phyloP scores from a whole-genome alignment of 1,139 yeast genomes.

The Pichia inconspicua region DNA sequence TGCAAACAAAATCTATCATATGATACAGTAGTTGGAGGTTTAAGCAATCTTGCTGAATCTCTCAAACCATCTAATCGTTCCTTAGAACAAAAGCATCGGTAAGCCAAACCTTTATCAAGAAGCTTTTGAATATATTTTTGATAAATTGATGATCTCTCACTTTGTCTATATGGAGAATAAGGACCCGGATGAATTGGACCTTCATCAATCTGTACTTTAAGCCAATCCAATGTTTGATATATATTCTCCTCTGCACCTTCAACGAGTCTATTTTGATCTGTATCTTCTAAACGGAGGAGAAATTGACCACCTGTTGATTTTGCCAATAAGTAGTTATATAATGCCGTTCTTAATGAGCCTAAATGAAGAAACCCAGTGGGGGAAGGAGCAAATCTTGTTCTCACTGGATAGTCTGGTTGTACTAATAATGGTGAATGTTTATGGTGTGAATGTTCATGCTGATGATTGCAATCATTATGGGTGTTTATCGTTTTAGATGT shows the following conservation, averaged over 20 bases:
- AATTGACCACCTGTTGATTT: slow-evolving; percentile 74
- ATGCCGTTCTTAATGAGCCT: slow-evolving; percentile 88
- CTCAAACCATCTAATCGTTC: slow-evolving; percentile 64
- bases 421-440: slow-evolving; percentile 9
- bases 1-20: slow-evolving; percentile 73
- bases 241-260: slow-evolving; percentile 78
- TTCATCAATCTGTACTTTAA: slow-evolving; percentile 70
- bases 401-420: slow-evolving; percentile 42
- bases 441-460: slow-evolving; percentile 8
- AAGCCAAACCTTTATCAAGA: slow-evolving; percentile 63
- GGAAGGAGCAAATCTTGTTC: slow-evolving; percentile 96
- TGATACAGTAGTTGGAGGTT: slow-evolving; percentile 87
- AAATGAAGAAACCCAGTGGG: slow-evolving; percentile 92
- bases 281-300: slow-evolving; percentile 78
- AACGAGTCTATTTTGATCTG: slow-evolving; percentile 75
- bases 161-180: slow-evolving; percentile 74
- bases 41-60: slow-evolving; percentile 61
- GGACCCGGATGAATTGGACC: slow-evolving; percentile 69
- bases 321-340: slow-evolving; percentile 81
- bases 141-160: slow-evolving; percentile 67
- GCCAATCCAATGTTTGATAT: slow-evolving; percentile 70
- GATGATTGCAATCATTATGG: not conserved
- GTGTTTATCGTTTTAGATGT: not conserved
- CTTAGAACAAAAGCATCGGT: slow-evolving; percentile 78
- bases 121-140: slow-evolving; percentile 46